These are phyloP conservation scores for Diplosphaera chodatii DNA, from an alignment of 139 green algal species.

Conservation along the genomic window DNA sequence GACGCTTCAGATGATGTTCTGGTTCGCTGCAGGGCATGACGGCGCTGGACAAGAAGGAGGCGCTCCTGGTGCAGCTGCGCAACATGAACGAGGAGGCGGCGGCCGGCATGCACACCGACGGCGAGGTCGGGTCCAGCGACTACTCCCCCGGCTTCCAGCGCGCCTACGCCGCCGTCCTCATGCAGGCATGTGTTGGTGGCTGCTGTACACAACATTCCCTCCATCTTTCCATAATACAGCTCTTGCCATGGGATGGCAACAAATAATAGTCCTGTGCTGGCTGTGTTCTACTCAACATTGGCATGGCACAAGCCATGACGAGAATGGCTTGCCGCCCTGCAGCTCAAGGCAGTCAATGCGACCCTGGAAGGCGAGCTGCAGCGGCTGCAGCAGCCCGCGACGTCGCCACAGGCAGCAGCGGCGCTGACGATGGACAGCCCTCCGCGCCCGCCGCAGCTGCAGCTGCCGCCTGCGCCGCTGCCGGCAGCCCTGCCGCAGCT, in stretches of 20 bases:
- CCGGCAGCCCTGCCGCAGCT: too few relatives aligned
- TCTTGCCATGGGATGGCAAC: too few relatives aligned
- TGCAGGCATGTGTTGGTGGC: too few relatives aligned
- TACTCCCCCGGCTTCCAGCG: slow-evolving; percentile 30
- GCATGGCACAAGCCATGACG: too few relatives aligned
- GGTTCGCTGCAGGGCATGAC: slow-evolving; percentile 18
- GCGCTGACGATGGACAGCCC: not conserved
- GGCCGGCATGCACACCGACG: slow-evolving; percentile 34
- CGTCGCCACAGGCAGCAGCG: too few relatives aligned
- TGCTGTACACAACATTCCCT: too few relatives aligned
- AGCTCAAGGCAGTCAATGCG: slow-evolving; percentile 1
- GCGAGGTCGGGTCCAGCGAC: not conserved
- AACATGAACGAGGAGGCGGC: slow-evolving; percentile 58
- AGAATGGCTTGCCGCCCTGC: too few relatives aligned
- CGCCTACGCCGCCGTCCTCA: slow-evolving; percentile 47
- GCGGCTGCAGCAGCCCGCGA: not conserved
- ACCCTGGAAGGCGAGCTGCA: not conserved
- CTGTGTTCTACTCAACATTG: too few relatives aligned
- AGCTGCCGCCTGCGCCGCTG: not conserved
- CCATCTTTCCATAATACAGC: too few relatives aligned
- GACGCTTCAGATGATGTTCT: not conserved
- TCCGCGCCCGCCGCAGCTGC: too few relatives aligned
- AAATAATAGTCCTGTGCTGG: too few relatives aligned
- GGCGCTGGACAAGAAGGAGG: slow-evolving; percentile 58
- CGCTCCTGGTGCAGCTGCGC: slow-evolving; percentile 46